Evolutionary conservation across 192 early-diverging fungal genomes (phyloP).

Genomic region (Spinellus fusiger): DNA sequence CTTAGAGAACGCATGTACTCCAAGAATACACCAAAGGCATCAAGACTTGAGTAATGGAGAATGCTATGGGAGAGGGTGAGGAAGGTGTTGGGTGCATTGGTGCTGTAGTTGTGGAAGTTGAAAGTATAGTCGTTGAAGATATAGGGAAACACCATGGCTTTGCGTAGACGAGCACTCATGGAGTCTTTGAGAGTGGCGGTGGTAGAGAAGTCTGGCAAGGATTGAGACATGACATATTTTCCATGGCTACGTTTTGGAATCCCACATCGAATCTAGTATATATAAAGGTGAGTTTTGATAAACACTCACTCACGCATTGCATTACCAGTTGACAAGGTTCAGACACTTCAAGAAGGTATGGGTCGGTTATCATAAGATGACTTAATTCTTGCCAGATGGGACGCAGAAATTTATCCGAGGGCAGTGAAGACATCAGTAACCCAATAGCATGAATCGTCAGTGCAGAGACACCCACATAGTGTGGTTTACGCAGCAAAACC

Average conservation of each 20-base stretch:
- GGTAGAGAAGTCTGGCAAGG: slow-evolving; percentile 23
- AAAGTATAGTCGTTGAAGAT: slow-evolving; percentile 56
- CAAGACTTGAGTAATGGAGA: slow-evolving; percentile 67
- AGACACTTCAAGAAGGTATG: slow-evolving; percentile 33
- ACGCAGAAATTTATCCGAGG: slow-evolving; percentile 36
- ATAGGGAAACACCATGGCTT: slow-evolving; percentile 44
- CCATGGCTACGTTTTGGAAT: slow-evolving; percentile 29
- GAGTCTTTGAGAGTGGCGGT: slow-evolving; percentile 22
- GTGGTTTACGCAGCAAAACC: slow-evolving; percentile 32
- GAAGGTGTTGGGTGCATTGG: slow-evolving; percentile 67
- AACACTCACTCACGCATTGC: background rate
- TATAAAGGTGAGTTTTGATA: background rate
- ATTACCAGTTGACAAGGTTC: slow-evolving; percentile 39
- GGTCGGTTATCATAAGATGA: slow-evolving; percentile 27
- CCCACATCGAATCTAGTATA: slow-evolving; percentile 27
- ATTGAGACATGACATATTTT: slow-evolving; percentile 30
- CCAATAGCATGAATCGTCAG: slow-evolving; percentile 41
- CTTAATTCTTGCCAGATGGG: slow-evolving; percentile 46
- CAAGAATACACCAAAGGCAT: slow-evolving; percentile 48
- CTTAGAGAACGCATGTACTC: slow-evolving; percentile 37
- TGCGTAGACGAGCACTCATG: slow-evolving; percentile 23
- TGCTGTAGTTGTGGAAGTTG: slow-evolving; percentile 55
- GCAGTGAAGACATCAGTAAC: slow-evolving; percentile 32
- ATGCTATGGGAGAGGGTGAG: slow-evolving; percentile 68
- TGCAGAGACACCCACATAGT: slow-evolving; percentile 30